phyloP scores from a whole-genome alignment of 768 basidiomycete species.

The Suillus clintonianus region DNA sequence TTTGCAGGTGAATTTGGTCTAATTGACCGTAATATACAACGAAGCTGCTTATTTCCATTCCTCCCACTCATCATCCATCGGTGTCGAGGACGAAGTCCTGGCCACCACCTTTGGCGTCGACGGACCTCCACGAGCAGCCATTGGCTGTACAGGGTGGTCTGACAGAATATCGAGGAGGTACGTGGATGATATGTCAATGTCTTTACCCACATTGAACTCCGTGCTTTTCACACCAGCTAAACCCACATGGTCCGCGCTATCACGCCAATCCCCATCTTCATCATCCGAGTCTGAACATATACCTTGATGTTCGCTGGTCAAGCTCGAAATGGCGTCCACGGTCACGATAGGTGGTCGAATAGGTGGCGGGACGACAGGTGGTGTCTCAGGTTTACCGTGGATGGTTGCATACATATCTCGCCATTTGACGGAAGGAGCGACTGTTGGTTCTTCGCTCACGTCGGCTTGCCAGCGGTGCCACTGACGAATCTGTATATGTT shows the following conservation, averaged over 20 bases:
- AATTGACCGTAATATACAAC: background rate
- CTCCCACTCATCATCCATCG: background rate
- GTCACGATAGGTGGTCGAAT: background rate
- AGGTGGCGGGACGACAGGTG: background rate
- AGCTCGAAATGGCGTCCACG: background rate
- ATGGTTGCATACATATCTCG: conserved; percentile 4
- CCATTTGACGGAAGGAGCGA: background rate
- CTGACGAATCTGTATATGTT: conserved; percentile 8
- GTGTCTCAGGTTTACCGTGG: no score
- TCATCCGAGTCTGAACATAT: background rate
- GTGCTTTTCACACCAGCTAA: no score
- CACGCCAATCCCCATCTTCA: background rate
- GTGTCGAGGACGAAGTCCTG: background rate
- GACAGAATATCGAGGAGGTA: background rate
- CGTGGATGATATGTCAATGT: no score
- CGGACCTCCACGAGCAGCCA: background rate
- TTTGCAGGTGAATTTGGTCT: background rate
- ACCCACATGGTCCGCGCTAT: background rate
- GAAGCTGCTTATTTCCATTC: background rate
- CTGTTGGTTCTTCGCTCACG: background rate
- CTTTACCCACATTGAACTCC: no score
- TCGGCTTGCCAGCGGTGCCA: background rate
- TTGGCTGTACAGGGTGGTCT: background rate
- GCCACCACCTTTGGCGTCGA: background rate
- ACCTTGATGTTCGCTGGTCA: background rate